Evolutionary conservation across 2,329 filamentous ascomycete species (phyloP).

Genomic region (Endothia cerciana): DNA sequence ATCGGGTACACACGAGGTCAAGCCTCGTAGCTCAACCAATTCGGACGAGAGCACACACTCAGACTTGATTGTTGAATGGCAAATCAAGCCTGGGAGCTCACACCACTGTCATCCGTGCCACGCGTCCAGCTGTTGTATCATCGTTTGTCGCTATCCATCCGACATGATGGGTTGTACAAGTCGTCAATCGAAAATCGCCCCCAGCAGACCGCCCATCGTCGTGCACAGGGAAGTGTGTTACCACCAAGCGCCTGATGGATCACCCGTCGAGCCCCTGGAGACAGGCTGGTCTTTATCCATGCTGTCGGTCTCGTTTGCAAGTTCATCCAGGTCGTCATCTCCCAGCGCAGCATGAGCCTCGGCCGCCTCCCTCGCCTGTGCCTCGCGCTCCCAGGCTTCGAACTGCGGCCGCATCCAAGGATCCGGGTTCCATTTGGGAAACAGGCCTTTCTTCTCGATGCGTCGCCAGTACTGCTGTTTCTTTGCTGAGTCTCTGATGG

Average conservation of each 20-base stretch:
- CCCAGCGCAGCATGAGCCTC: slow-evolving; percentile 46
- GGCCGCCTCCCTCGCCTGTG: slow-evolving; percentile 46
- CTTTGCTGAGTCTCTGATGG: slow-evolving; percentile 45
- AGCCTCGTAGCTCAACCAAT: too few relatives aligned
- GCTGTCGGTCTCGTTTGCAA: slow-evolving; percentile 42
- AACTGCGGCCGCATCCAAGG: slow-evolving; percentile 48
- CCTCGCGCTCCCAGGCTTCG: slow-evolving; percentile 49
- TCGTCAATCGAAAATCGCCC: neutral
- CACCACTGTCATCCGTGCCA: neutral
- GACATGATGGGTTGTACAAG: too few relatives aligned
- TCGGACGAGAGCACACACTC: too few relatives aligned
- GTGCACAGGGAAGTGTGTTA: neutral
- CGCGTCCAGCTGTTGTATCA: neutral
- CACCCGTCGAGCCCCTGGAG: slow-evolving; percentile 32
- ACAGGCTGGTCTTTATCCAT: slow-evolving; percentile 31
- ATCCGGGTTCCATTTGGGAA: slow-evolving; percentile 41
- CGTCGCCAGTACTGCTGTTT: slow-evolving; percentile 52
- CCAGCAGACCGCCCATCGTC: neutral
- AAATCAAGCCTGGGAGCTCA: neutral
- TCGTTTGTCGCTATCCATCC: neutral
- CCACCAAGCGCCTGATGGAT: slow-evolving; percentile 6
- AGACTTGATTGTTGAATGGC: neutral
- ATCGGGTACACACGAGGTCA: too few relatives aligned
- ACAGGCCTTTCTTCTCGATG: slow-evolving; percentile 49
- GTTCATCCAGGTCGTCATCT: slow-evolving; percentile 42